Evolutionary conservation across 768 basidiomycete species (phyloP), one percentile per base, ranked within the genome.

Genomic region (Guyanaporus albipodus): DNA sequence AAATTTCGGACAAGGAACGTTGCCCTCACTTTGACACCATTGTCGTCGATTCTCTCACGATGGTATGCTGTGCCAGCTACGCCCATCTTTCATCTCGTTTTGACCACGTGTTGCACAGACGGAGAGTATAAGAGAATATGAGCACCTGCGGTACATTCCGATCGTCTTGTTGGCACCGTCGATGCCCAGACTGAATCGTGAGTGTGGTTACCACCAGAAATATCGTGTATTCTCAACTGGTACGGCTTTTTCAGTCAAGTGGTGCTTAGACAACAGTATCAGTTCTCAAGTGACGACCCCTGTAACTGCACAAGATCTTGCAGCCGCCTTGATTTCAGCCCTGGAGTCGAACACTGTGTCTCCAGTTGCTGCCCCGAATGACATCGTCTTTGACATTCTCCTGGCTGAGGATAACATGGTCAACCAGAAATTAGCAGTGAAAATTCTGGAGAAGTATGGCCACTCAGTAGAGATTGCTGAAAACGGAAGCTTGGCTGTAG

Each of bases 341-440:
- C 77, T 99, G 41, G 96, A 98, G 64, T 89, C 89, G 36, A 94
- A 93, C 69, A 93, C 93, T 18, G 87, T 93, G 53, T 88, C 86
- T 50, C 88, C 91, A 0, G 87, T 91, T 8, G 81, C 87, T 9
- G 83, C 84, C 2, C 86, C 88, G 19, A 94, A 85, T 62, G 90
- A 95, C 56, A 77, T 89, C 21, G 77, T 83, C 4, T 92, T 91
- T 68, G 90, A 91, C 63, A 95, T 99, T 55, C 77, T 99, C 23
- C 79, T 99, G 14, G 96, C 96, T 0, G 96, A 99, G 65, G 96
- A 98, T 66, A 98, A 97, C 59, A 70, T 92, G 56, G 92, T 95
- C 44, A 93, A 94, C 66, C 91, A 94, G 74, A 95, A 95, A 66
- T 72, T 98, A 8, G 96, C 96, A 0, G 87, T 96, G 51, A 96